Base-by-base conservation (phyloP, 345 rosid species). In the Eutrema yunnanense region DNA sequence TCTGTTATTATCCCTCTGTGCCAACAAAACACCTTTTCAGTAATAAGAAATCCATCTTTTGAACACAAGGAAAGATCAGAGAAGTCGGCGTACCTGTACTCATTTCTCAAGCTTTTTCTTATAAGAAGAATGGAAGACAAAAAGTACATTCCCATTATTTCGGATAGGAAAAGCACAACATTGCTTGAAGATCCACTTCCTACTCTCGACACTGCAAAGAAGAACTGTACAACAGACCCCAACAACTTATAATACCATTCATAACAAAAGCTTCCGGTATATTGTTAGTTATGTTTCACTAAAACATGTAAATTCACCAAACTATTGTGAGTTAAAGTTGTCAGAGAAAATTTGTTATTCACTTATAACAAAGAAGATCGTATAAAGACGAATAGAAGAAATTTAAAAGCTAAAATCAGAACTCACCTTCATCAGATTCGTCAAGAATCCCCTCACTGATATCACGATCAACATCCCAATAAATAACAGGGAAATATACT, bases 171-270 rank as follows among this genome's bases (percentile, higher is more conserved):
- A 41, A 90, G 97, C 47, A 95, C 97, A 67, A 92, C 96, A 9
- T 92, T 92, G 87, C 99, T 95, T 59, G 97, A 95, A 51, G 99
- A 95, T 79, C 98, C 99, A 82, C 99, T 90, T 66, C 99, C 98
- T n/a, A 85, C 96, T 75, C 97, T 88, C 48, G 99, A 95, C 33
- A 95, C 96, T 41, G 98, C 98, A 86, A 92, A 95, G 94, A 95
- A 92, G 80, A 92, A 95, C 99, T 95, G 86, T 83, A 84, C 11
- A 48, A 16, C 6, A 57, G 3, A 10, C 0, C 1, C 5, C 4
- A 32, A 40, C 66, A 37, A 61, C 56, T 75, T 32, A 30, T 10
- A 33, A 58, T 73, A 73, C 67, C 46, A 75, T 38, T 55, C 58
- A 54, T 16, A 53, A 42, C 26, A 62, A 9, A 14, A 53, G 1